Percentiles rank a stretch among this genome's conserved stretches.
phyloP scores from a whole-genome alignment of 257 asterid species.

The Ligustrum vulgare region DNA sequence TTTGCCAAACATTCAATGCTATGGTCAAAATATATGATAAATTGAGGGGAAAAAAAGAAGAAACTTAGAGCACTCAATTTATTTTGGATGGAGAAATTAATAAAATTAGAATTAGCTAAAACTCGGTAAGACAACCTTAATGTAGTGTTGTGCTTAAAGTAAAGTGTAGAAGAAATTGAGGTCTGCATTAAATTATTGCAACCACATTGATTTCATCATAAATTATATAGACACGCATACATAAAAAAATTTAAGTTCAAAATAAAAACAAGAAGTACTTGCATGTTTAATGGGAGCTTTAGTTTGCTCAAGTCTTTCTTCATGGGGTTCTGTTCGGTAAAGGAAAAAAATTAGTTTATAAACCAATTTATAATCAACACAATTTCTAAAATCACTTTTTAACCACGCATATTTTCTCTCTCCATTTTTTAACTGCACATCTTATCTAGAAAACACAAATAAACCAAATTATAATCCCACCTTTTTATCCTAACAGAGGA shows the following conservation, averaged over 20 bases:
- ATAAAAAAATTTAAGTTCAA: not conserved
- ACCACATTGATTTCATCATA: not conserved
- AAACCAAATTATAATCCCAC: too few species aligned
- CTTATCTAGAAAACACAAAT: too few species aligned
- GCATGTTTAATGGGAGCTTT: constrained; percentile 91
- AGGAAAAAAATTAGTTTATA: too few species aligned
- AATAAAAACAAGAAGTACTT: constrained; percentile 16
- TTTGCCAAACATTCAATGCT: not conserved
- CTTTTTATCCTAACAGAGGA: too few species aligned
- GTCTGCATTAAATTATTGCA: constrained; percentile 46
- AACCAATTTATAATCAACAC: too few species aligned
- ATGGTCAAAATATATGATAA: not conserved
- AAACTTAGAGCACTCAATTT: constrained; percentile 51
- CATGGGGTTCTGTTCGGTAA: too few species aligned
- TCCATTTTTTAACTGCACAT: too few species aligned
- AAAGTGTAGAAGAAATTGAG: constrained; percentile 86
- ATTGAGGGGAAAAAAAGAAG: not conserved
- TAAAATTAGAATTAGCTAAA: constrained; percentile 91
- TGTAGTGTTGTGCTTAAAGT: constrained; percentile 80
- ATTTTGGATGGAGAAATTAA: constrained; percentile 93
- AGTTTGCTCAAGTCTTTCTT: constrained; percentile 77
- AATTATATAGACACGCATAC: not conserved
- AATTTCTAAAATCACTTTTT: too few species aligned
- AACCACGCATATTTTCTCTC: too few species aligned
- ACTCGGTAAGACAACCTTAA: constrained; percentile 91